Conservation (phyloP, 1,284 basidiomycete species). For the Ceratorhiza oryzae-sativae region DNA sequence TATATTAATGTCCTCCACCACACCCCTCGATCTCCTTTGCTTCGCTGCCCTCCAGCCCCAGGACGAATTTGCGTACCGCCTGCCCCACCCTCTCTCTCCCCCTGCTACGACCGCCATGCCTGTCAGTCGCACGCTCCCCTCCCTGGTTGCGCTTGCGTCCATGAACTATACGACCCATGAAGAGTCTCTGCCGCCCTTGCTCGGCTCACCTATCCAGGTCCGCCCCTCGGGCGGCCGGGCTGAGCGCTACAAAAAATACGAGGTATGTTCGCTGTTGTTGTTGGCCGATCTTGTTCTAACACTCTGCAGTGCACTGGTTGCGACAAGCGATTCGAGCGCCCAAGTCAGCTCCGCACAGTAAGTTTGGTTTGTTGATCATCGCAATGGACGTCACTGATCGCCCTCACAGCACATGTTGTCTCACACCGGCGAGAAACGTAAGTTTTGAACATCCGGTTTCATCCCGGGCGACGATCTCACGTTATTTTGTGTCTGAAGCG, state of each 20-base stretch:
- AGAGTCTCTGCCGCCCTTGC: constrained; percentile 30
- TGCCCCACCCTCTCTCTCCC: not conserved
- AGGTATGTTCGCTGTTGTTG: constrained; percentile 19
- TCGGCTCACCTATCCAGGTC: constrained; percentile 33
- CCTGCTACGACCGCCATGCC: constrained; percentile 32
- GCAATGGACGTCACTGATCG: not conserved
- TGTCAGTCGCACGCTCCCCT: constrained; percentile 33
- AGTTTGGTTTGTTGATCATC: not conserved
- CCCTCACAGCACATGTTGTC: constrained; percentile 33
- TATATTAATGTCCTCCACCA: constrained; percentile 36
- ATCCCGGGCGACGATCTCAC: constrained; percentile 12
- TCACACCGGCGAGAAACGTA: constrained; percentile 34
- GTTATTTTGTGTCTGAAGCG: constrained; percentile 21
- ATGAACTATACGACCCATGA: constrained; percentile 32
- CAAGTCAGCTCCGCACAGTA: constrained; percentile 34
- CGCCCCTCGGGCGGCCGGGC: constrained; percentile 31
- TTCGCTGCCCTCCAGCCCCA: constrained; percentile 38
- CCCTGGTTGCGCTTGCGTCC: constrained; percentile 31
- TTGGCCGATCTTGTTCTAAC: not conserved
- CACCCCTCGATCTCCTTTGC: constrained; percentile 36
- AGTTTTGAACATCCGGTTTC: constrained; percentile 12
- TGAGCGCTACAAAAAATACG: constrained; percentile 38
- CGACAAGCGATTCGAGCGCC: constrained; percentile 35
- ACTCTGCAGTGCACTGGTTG: constrained; percentile 29
- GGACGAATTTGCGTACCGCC: constrained; percentile 24